Percentiles rank a stretch among this genome's conserved stretches.
Evolutionary conservation across 768 basidiomycete species (phyloP).

Genomic region (Cystobasidiopsis lactophilus): DNA sequence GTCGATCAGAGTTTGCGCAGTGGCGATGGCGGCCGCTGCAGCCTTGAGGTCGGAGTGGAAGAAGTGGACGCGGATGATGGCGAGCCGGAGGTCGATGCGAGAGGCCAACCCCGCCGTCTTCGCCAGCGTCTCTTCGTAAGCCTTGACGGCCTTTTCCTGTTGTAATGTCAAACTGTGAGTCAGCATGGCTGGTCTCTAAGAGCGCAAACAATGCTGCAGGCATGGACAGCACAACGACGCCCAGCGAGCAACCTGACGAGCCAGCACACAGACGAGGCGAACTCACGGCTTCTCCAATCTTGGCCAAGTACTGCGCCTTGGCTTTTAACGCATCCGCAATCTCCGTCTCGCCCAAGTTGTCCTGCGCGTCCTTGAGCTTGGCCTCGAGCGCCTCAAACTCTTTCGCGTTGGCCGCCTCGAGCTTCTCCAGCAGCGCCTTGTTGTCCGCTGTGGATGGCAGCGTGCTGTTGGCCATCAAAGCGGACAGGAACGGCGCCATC

Average conservation of each 20-base stretch:
- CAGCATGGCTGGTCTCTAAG: no score
- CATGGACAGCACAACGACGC: not conserved
- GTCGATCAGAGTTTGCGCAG: constrained; percentile 70
- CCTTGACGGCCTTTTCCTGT: constrained; percentile 62
- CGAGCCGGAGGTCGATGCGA: constrained; percentile 75
- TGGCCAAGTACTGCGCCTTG: constrained; percentile 60
- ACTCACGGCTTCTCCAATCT: constrained; percentile 58
- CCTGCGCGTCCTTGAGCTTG: constrained; percentile 60
- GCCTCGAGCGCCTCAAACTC: constrained; percentile 54
- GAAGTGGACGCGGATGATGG: constrained; percentile 68
- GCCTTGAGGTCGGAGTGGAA: constrained; percentile 64
- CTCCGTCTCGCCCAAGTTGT: constrained; percentile 80
- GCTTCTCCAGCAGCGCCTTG: constrained; percentile 35
- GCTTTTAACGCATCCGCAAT: constrained; percentile 69
- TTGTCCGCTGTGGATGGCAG: not conserved
- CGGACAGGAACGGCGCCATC: constrained; percentile 7
- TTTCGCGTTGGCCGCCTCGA: constrained; percentile 48
- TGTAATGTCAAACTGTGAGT: no score
- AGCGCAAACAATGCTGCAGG: not conserved
- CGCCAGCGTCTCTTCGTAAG: constrained; percentile 60
- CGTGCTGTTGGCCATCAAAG: not conserved
- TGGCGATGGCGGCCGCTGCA: constrained; percentile 46
- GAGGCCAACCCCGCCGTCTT: constrained; percentile 85
- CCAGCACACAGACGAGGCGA: not conserved
- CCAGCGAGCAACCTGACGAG: not conserved